These are phyloP conservation scores for Exophiala dermatitidis DNA, from an alignment of 2,329 filamentous ascomycete genomes.

Conservation along the genomic window DNA sequence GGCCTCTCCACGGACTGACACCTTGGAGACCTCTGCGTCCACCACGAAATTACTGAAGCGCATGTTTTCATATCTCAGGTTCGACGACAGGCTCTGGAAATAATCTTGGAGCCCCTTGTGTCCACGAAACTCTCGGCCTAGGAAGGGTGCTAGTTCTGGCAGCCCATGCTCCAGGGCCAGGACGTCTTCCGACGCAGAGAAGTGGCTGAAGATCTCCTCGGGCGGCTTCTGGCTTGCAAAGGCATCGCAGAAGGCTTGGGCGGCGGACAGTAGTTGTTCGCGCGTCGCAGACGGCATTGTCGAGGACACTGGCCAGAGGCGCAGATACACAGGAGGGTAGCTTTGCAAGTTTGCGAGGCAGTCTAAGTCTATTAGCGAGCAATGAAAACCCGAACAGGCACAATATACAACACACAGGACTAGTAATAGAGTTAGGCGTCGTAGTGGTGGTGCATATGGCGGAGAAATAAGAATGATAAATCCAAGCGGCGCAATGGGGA, in stretches of 20 bases:
- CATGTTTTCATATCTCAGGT: slow-evolving; percentile 34
- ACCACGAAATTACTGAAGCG: slow-evolving; percentile 35
- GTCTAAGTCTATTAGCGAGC: too few species aligned
- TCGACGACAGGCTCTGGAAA: slow-evolving; percentile 32
- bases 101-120: slow-evolving; percentile 32
- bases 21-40: slow-evolving; percentile 31
- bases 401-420: too few species aligned
- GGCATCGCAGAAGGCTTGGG: slow-evolving; percentile 30
- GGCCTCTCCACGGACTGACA: slow-evolving; percentile 33
- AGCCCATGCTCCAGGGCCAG: slow-evolving; percentile 38
- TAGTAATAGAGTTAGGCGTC: too few species aligned
- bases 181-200: slow-evolving; percentile 30
- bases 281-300: slow-evolving; percentile 18
- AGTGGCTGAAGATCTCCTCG: slow-evolving; percentile 31
- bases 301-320: background rate
- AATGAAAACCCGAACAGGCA: too few species aligned
- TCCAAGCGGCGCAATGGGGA: slow-evolving; percentile 6
- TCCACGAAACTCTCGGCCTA: slow-evolving; percentile 38
- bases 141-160: slow-evolving; percentile 36
- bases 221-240: slow-evolving; percentile 29
- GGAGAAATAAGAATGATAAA: too few species aligned
- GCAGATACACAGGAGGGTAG: too few species aligned
- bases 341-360: too few species aligned
- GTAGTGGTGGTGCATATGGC: too few species aligned
- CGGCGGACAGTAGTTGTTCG: slow-evolving; percentile 26